Evolutionary conservation across 78 protist genomes (phyloP).

Genomic region (Monocercomonoides exilis): DNA sequence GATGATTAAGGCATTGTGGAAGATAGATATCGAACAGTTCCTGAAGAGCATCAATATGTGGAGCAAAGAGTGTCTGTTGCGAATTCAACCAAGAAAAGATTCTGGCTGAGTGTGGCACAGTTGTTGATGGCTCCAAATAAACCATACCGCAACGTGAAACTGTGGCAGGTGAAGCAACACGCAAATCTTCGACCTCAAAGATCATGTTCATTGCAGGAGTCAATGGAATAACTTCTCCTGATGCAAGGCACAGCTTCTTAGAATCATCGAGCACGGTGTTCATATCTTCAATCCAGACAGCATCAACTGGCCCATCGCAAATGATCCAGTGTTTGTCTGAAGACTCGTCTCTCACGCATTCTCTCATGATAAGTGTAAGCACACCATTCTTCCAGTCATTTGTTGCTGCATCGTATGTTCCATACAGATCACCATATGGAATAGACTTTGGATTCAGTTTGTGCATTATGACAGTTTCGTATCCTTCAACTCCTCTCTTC

Average conservation of each 20-base stretch:
- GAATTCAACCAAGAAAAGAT: neutral
- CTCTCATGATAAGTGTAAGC: slow-evolving; percentile 18
- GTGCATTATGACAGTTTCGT: neutral
- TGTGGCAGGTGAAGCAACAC: slow-evolving; percentile 66
- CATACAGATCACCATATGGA: slow-evolving; percentile 61
- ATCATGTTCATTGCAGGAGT: slow-evolving; percentile 44
- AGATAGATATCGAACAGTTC: slow-evolving; percentile 19
- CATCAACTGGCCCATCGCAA: slow-evolving; percentile 84
- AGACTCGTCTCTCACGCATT: neutral
- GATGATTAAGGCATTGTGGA: neutral
- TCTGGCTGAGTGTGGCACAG: neutral
- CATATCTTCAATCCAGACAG: slow-evolving; percentile 89
- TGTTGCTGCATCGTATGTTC: slow-evolving; percentile 50
- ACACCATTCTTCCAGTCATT: slow-evolving; percentile 75
- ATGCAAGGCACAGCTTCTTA: slow-evolving; percentile 83
- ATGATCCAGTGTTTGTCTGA: slow-evolving; percentile 53
- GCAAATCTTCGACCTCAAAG: slow-evolving; percentile 62
- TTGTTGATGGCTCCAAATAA: slow-evolving; percentile 35
- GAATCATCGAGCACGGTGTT: slow-evolving; percentile 86
- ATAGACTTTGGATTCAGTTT: slow-evolving; percentile 61
- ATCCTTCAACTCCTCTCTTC: neutral
- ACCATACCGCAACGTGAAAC: slow-evolving; percentile 76
- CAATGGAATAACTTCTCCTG: slow-evolving; percentile 73
- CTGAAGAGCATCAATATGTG: neutral
- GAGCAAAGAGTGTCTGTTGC: neutral